Evolutionary conservation across 2,329 filamentous ascomycete species (phyloP), one percentile per base, ranked within the genome.

Genomic region (Rachicladosporium sp.): DNA sequence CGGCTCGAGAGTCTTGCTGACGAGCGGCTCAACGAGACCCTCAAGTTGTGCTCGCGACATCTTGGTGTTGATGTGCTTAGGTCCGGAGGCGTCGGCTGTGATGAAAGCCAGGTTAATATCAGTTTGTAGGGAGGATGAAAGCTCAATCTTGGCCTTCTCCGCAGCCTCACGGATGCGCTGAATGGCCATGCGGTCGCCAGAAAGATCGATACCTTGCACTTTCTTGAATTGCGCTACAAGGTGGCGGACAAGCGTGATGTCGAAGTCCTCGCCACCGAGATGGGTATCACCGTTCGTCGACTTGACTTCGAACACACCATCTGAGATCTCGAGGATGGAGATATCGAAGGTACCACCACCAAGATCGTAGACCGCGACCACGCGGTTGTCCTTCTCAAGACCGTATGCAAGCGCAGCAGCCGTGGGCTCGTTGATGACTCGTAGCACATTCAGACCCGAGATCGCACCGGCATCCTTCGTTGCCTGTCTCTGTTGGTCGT

Each of bases 321-420:
- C 87, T 70, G 94, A 87, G 61, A 96, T 95, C 70, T 94, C 87
- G 10, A 96, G 81, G 47, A 95, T 80, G 48, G 88, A 95, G 67
- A 96, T 93, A 86, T 96, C 89, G 69, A 96, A 96, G 55, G 88
- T 96, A 78, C 88, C 88, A 77, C 88, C 88, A 71, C 88, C 88
- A 57, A 96, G 76, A 81, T 96, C 88, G 73, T 93, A 96, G 63
- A 96, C 88, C 54, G 88, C 87, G 57, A 95, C 82, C 45, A 94
- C 70, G 50, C 82, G 77, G 70, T 95, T 87, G 64, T 91, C 83
- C 76, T 94, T 95, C 71, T 95, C 88, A 37, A 95, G 76, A 69
- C 89, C 89, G 61, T 96, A 96, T 47, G 89, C 89, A 53, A 96
- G 78, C 48, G 89, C 89, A 52, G 89, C 89, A 58, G 89, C 89